Evolutionary conservation across 306 rosid genomes (phyloP), one percentile per base, ranked within the genome.

Genomic region (Prunus mongolica): DNA sequence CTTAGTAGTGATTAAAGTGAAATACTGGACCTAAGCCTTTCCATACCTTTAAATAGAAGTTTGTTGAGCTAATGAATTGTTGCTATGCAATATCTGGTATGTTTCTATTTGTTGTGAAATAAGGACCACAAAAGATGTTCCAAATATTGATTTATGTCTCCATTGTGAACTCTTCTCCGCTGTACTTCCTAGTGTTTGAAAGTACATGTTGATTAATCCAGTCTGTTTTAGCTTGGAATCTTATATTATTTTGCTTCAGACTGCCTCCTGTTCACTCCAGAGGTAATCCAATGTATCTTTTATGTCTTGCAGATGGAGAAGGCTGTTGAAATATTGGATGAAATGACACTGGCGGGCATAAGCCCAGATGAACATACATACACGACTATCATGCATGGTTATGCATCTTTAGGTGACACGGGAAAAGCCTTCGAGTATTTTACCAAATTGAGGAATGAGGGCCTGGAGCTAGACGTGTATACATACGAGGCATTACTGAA

Each of bases 351-450:
- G 68, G 97, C 97, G 18, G 96, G 97, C 28, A 63, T 92, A 50
- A 81, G 71, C 78, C 97, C 98, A 67, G 85, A 95, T 81, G 90
- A 92, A 73, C 97, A 88, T 80, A 92, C 98, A 9, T 95, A 95
- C 84, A 95, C 98, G 32, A 90, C 85, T 75, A 87, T 95, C 54
- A 95, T 95, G 97, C 90, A 92, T 77, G 98, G 98, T 69, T 92
- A 92, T 81, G 98, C 98, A 77, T 88, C 98, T 6, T 22, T 92
- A 78, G 98, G 98, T 51, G 97, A 95, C 75, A 92, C 88, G n/a
- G 98, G 86, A 80, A 92, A 88, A 82, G 97, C 98, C 71, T 95
- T 95, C 8, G 87, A 81, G 78, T 95, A 86, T 84, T 95, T 95
- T 79, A 84, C 91, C 3, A 80, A 68, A 79, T 76, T 95, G 88